These are phyloP conservation scores for Knufia fluminis DNA, from an alignment of 2,329 filamentous ascomycete species.

Conservation along the genomic window DNA sequence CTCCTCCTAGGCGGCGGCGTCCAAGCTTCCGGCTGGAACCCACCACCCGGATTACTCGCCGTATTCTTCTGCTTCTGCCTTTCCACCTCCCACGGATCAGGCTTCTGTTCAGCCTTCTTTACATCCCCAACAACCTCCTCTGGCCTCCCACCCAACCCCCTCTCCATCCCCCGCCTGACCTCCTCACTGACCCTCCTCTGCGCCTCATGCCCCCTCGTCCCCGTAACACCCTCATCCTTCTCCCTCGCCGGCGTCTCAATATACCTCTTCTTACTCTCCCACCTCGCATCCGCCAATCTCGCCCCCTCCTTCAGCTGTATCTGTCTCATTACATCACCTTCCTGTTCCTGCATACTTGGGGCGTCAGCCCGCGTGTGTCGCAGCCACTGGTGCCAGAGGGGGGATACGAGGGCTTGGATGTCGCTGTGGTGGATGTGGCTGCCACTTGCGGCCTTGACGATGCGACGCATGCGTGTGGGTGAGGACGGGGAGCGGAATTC, in stretches of 20 bases:
- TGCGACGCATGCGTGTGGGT: conserved; percentile 45
- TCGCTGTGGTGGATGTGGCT: conserved; percentile 48
- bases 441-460: conserved; percentile 49
- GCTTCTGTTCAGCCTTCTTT: neutral
- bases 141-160: neutral
- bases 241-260: conserved; percentile 48
- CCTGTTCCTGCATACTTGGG: conserved; percentile 51
- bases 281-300: conserved; percentile 50
- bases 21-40: conserved; percentile 7
- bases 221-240: conserved; percentile 24
- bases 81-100: conserved; percentile 8
- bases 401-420: conserved; percentile 44
- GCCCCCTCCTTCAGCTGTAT: conserved; percentile 51
- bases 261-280: conserved; percentile 50
- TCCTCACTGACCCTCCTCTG: neutral
- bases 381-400: conserved; percentile 62
- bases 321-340: conserved; percentile 47
- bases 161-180: neutral
- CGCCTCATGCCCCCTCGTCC: neutral
- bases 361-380: conserved; percentile 50
- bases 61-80: conserved; percentile 6
- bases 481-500: conserved; percentile 51
- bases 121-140: neutral
- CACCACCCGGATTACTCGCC: neutral
- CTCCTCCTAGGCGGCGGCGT: neutral